Percentiles rank a stretch among this genome's conserved stretches.
phyloP scores from a whole-genome alignment of 2,329 filamentous ascomycete genomes.

The Biscogniauxia mediterranea region DNA sequence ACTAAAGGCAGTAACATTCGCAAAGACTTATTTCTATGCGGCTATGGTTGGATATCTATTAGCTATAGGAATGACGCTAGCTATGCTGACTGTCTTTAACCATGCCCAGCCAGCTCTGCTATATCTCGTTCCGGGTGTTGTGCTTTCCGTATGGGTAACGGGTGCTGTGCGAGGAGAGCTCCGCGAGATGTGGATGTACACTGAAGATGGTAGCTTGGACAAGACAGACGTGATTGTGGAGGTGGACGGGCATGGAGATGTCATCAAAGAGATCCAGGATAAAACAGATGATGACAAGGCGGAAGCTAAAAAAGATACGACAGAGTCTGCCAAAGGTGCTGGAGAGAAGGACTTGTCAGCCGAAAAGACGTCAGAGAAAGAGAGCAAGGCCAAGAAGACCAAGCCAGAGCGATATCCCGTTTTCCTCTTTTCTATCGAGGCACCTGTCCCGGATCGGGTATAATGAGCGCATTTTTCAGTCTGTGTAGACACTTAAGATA shows the following conservation, averaged over 20 bases:
- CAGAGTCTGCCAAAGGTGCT: constrained; percentile 8
- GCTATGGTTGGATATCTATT: constrained; percentile 72
- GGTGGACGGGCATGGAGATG: constrained; percentile 48
- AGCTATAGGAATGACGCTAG: constrained; percentile 75
- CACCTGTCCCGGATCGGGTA: constrained; percentile 18
- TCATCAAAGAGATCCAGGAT: constrained; percentile 40
- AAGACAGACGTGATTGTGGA: constrained; percentile 55
- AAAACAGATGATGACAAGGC: constrained; percentile 35
- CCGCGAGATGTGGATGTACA: constrained; percentile 75
- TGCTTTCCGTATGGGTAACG: constrained; percentile 72
- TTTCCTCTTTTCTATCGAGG: constrained; percentile 32
- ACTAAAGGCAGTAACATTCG: constrained; percentile 54
- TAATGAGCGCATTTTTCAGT: background rate
- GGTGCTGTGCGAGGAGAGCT: constrained; percentile 71
- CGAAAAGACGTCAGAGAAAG: constrained; percentile 20
- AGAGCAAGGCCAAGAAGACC: constrained; percentile 10
- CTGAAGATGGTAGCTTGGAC: constrained; percentile 65
- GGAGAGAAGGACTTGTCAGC: constrained; percentile 22
- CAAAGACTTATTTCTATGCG: constrained; percentile 83
- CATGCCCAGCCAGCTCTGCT: constrained; percentile 88
- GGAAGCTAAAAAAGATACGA: constrained; percentile 27
- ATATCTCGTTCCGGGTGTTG: constrained; percentile 86
- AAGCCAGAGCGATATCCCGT: constrained; percentile 18
- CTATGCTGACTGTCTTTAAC: constrained; percentile 72
- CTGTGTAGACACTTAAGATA: background rate